Percentiles rank a stretch among this genome's conserved stretches.
Conservation (phyloP, 208 protist genomes). For the Trichomonas tenax region DNA sequence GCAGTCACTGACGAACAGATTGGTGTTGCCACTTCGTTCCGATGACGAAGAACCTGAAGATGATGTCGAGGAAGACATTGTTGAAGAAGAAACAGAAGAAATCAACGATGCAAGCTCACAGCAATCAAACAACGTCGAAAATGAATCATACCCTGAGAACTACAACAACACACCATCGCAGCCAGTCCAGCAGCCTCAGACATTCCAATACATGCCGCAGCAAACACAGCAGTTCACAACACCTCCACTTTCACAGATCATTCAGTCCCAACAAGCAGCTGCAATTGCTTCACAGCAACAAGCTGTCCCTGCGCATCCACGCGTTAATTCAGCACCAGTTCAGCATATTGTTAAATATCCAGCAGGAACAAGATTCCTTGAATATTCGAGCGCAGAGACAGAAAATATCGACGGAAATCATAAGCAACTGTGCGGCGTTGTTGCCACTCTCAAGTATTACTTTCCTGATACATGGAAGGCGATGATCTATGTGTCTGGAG, state of each 20-base stretch:
- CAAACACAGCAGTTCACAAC: not conserved
- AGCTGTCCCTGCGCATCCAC: not conserved
- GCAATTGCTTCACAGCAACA: not conserved
- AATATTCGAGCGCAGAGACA: not conserved
- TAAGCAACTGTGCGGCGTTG: not conserved
- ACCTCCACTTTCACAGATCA: not conserved
- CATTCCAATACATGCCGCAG: not conserved
- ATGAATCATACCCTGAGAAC: not conserved
- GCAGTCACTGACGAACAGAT: not conserved
- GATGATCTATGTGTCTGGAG: not conserved
- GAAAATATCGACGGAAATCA: not conserved
- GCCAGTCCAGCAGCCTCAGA: not conserved
- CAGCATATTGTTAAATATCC: not conserved
- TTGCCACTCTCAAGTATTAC: not conserved
- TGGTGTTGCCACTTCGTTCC: not conserved
- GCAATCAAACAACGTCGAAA: not conserved
- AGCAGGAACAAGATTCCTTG: not conserved
- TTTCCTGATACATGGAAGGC: not conserved
- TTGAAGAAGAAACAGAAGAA: not conserved
- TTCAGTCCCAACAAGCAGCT: not conserved
- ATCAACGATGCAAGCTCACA: not conserved
- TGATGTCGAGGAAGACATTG: not conserved
- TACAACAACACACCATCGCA: too few relatives aligned
- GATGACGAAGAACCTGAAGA: not conserved
- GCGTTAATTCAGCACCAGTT: too few relatives aligned